Evolutionary conservation across 2,329 filamentous ascomycete species (phyloP).

Genomic region (Grosmannia clavigera): DNA sequence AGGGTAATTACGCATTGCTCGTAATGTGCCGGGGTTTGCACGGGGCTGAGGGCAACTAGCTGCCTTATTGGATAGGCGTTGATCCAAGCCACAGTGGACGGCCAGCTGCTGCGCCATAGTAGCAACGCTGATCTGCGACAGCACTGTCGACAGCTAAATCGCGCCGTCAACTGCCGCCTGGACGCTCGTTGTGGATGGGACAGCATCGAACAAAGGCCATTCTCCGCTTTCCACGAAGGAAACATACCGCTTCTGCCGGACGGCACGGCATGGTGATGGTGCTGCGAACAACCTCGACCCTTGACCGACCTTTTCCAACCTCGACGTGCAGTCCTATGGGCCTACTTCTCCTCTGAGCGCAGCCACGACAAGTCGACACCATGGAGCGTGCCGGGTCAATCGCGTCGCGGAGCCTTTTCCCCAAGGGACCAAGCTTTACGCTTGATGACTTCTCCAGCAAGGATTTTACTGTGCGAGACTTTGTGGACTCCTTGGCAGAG

Average conservation of each 20-base stretch:
- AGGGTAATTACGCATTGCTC: neutral
- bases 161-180: too few species aligned
- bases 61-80: neutral
- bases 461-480: slow-evolving; percentile 97
- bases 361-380: neutral
- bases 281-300: neutral
- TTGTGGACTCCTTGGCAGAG: slow-evolving; percentile 86
- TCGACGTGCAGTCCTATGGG: neutral
- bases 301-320: neutral
- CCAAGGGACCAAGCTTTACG: slow-evolving; percentile 69
- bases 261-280: slow-evolving; percentile 4
- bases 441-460: slow-evolving; percentile 79
- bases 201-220: neutral
- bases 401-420: slow-evolving; percentile 56
- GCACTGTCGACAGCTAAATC: neutral
- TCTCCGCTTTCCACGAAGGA: neutral
- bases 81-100: neutral
- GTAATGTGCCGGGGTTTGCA: neutral
- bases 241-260: neutral
- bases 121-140: neutral
- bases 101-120: neutral
- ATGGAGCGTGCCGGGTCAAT: slow-evolving; percentile 29
- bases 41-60: neutral
- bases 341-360: neutral
- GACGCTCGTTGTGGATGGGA: neutral